Base-by-base conservation (phyloP, 2,329 filamentous ascomycete genomes). In the Calonectria fujianensis region DNA sequence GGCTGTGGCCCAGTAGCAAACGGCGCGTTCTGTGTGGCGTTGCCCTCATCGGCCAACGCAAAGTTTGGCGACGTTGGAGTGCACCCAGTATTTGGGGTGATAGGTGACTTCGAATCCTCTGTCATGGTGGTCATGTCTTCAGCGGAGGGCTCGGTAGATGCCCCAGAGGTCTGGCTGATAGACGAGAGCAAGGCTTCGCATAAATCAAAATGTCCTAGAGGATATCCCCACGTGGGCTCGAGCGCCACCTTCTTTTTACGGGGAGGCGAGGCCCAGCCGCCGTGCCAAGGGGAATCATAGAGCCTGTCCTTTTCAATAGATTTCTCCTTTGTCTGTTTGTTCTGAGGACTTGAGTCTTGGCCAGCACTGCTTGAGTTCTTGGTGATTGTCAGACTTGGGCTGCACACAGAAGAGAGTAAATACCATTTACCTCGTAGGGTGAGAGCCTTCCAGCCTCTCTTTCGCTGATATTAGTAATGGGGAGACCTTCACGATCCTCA, bases 361-460 rank as follows among this genome's bases (percentile, higher is more conserved):
- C 68, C 37, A 13, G 35, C 20, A 45, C 27, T 45, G 45, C 57
- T 70, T 13, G 68, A 64, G 50, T 9, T 57, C 69, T 72, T 27
- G 14, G 31, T 11, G 27, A 29, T 27, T 32, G 18, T 72, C 31
- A 72, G 31, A 61, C 10, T 29, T 18, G 31, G 37, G 27, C n/a
- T 9, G 14, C 29, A 20, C 13, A 16, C n/a, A 61, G 13, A n/a
- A 72, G 7, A 37, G 39, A 11, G 7, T n/a, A 1, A 39, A 29
- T 16, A 10, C 6, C 29, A 37, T 50, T n/a, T n/a, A 63, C 73
- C 50, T 80, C 77, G 81, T 79, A 83, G 41, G 81, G 78, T 31
- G 80, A 81, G 29, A 83, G 72, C 29, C 81, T 77, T 37, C 80
- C 81, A 13, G 76, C 72, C 20, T 41, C n/a, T n/a, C 29, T 59